Conservation (phyloP, 2,329 filamentous ascomycete genomes). For the Diaporthe citrichinensis region DNA sequence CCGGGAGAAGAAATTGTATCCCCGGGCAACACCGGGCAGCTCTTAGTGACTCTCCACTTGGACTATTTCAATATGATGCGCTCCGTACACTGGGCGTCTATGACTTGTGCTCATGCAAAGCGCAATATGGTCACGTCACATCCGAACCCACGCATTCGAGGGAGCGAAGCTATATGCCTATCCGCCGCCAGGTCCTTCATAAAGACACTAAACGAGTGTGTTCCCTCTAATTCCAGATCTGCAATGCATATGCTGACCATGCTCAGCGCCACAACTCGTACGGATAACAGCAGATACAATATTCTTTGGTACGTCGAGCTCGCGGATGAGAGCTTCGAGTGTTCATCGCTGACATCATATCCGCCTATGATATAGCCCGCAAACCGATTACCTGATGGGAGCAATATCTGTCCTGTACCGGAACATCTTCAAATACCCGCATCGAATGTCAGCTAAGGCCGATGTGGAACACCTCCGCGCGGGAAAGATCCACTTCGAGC, state of each 20-base stretch:
- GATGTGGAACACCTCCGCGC: constrained; percentile 17
- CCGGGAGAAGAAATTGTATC: neutral
- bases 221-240: neutral
- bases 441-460: constrained; percentile 11
- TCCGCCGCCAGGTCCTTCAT: neutral
- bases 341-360: neutral
- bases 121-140: neutral
- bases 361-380: neutral
- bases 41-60: neutral
- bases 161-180: constrained; percentile 4
- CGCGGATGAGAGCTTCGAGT: neutral
- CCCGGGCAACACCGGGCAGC: neutral
- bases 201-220: neutral
- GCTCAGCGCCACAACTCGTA: neutral
- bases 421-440: neutral
- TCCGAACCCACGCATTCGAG: constrained; percentile 9
- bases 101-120: constrained; percentile 3
- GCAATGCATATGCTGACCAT: neutral
- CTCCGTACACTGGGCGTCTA: neutral
- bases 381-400: neutral
- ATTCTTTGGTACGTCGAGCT: neutral
- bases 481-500: neutral
- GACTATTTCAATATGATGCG: constrained; percentile 13
- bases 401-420: neutral
- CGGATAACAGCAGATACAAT: neutral